A percentile compares a stretch with the other conserved stretches of the same genome.
Conservation (phyloP, 116 monocot genomes). For the Zostera marina region DNA sequence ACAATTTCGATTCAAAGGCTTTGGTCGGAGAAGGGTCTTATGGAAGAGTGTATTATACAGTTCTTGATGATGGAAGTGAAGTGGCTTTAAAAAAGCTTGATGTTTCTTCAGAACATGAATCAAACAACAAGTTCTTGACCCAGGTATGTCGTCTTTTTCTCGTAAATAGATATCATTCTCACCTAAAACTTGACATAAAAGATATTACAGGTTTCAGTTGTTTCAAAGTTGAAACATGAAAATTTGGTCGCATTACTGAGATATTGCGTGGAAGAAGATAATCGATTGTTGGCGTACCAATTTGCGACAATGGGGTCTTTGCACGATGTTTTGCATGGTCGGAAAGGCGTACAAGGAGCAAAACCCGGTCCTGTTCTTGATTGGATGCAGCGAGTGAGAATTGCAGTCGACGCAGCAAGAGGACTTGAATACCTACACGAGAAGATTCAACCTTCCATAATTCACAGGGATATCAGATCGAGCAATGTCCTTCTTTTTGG, state of each 20-base stretch:
- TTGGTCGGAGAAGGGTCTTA: too few relatives aligned
- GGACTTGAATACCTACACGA: constrained; percentile 70
- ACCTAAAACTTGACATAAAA: too few relatives aligned
- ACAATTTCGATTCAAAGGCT: too few relatives aligned
- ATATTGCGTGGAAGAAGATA: constrained; percentile 28
- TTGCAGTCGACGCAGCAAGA: constrained; percentile 60
- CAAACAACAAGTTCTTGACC: too few relatives aligned
- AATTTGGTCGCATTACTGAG: constrained; percentile 39
- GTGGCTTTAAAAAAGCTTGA: too few relatives aligned
- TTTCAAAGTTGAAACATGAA: constrained; percentile 36
- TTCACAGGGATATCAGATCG: constrained; percentile 56
- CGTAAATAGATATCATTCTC: too few relatives aligned
- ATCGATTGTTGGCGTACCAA: constrained; percentile 29
- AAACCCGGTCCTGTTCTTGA: constrained; percentile 54
- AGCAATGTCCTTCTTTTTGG: constrained; percentile 67
- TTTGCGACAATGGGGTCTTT: constrained; percentile 49
- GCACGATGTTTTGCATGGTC: constrained; percentile 42
- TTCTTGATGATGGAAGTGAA: too few relatives aligned
- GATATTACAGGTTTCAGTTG: constrained; percentile 21
- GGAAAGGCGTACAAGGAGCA: constrained; percentile 64
- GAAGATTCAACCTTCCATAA: constrained; percentile 53
- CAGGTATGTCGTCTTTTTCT: too few relatives aligned
- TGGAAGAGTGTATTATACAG: too few relatives aligned
- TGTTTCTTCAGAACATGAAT: too few relatives aligned
- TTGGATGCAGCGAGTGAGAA: constrained; percentile 57